Evolutionary conservation across 148 eudicot genomes (phyloP), one percentile per base, ranked within the genome.

Genomic region (Amaranthus hypochondriacus): DNA sequence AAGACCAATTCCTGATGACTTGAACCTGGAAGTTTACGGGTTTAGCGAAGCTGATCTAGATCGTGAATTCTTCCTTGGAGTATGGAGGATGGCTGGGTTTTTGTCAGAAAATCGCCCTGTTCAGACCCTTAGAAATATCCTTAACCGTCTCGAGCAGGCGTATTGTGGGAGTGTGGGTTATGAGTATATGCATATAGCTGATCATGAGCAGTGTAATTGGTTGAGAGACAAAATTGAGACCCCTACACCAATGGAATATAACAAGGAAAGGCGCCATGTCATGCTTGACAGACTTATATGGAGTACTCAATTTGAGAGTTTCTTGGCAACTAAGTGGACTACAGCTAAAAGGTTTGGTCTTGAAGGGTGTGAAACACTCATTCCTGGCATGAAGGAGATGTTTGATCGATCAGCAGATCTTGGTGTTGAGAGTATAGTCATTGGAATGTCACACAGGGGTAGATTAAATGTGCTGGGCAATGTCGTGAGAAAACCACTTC

Each of bases 371-470:
- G 98, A 92, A 87, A 89, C 98, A 46, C 84, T 92, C 74, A 92
- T 92, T 73, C 98, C 98, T 46, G 98, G 98, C 44, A 92, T 92
- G 96, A 92, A 92, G 78, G 96, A 90, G 80, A 92, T 92, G 98
- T 86, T 92, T 86, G 98, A 93, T 75, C 86, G 93, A 75, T 83
- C 96, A 49, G 91, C 98, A 60, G 96, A 89, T 85, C 89, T 86
- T 47, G 96, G 98, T 71, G 98, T 90, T 55, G 96, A 90, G 87
- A 90, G 77, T 75, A 93, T 93, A 44, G 98, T 93, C 28, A 93
- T 90, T 76, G 96, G 98, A 67, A 93, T 93, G 96, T 86, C 98
- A 53, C 98, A 92, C 53, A 90, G 98, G 77, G 98, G 96, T 67
- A 82, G 96, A 81, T 68, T 93, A 44, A 93, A 93, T 80, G 98